These are phyloP conservation scores for Starmerella scarabaei DNA, from an alignment of 805 yeast species.

Conservation along the genomic window DNA sequence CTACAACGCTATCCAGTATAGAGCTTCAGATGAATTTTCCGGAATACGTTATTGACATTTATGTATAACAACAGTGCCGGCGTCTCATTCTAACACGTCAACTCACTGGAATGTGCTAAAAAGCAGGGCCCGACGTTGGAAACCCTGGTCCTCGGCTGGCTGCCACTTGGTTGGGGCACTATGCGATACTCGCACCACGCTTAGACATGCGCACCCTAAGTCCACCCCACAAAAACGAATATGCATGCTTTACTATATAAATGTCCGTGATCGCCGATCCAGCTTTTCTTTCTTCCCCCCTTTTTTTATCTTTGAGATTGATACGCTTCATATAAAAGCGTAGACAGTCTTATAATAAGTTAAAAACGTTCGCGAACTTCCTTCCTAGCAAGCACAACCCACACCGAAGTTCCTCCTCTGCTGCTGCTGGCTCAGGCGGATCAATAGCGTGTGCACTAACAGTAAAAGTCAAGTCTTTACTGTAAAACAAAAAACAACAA, in stretches of 20 bases:
- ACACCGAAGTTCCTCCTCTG: slow-evolving; percentile 29
- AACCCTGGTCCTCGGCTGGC: too few relatives aligned
- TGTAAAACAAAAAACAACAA: slow-evolving; percentile 23
- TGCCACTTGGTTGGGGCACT: too few relatives aligned
- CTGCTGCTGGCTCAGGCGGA: slow-evolving; percentile 33
- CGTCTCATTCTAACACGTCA: too few relatives aligned
- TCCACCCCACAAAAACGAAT: too few relatives aligned
- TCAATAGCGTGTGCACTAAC: slow-evolving; percentile 16
- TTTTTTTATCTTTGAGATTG: background rate
- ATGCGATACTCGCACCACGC: too few relatives aligned
- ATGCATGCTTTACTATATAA: background rate
- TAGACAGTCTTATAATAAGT: slow-evolving; percentile 7
- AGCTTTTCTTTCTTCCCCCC: slow-evolving; percentile 1
- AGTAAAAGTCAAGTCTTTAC: slow-evolving; percentile 33
- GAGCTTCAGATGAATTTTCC: too few relatives aligned
- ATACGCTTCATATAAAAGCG: background rate
- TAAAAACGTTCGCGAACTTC: slow-evolving; percentile 32
- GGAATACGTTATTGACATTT: too few relatives aligned
- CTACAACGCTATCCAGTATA: too few relatives aligned
- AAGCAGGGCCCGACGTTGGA: too few relatives aligned
- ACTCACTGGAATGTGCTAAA: too few relatives aligned
- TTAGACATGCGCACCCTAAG: too few relatives aligned
- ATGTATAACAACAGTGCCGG: too few relatives aligned
- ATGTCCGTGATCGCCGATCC: background rate
- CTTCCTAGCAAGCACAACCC: slow-evolving; percentile 35